Evolutionary conservation across 1,284 basidiomycete genomes (phyloP), one percentile per base, ranked within the genome.

Genomic region (Malassezia yamatoensis): DNA sequence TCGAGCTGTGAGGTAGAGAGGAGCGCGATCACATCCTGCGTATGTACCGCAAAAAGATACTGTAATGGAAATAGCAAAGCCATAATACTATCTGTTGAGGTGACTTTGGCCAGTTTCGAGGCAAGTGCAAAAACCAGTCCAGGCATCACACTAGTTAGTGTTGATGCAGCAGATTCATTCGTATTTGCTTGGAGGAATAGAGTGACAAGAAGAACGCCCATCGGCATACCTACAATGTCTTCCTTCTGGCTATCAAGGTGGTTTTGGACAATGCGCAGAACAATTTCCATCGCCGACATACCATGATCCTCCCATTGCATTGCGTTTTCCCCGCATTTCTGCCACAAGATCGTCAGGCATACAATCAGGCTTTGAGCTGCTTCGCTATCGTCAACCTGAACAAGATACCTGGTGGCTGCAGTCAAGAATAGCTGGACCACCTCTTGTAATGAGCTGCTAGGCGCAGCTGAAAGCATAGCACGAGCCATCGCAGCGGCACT

Each of bases 151-250:
- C 88, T 83, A 0, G 85, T 77, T 16, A 58, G 41, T 24, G 12
- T 34, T 15, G 16, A n/a, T 12, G 13, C 21, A 16, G 45, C 10
- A 1, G 51, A 53, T 11, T 93, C 81, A 1, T 83, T 80, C 47
- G 88, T 85, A 13, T 85, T 85, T 0, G 85, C 84, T 55, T 81
- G 82, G 18, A 93, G 81, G 58, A 98, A 79, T 18, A 98, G 78
- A 66, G 96, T 90, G 60, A 96, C 87, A 68, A 98, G 87, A 40
- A 98, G 79, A 70, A 96, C 90, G 38, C 93, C 93, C 41, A 96
- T 85, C 49, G 87, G 86, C 10, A 96, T 81, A 11, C 90, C 90
- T 38, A 88, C 90, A 2, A 88, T 85, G 59, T 67, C 68, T 12
- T 63, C 61, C 33, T 64, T 62, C 32, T 62, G 62, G 11, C 61